Conservation (phyloP, 768 basidiomycete genomes). For the Podaxis sp. region DNA sequence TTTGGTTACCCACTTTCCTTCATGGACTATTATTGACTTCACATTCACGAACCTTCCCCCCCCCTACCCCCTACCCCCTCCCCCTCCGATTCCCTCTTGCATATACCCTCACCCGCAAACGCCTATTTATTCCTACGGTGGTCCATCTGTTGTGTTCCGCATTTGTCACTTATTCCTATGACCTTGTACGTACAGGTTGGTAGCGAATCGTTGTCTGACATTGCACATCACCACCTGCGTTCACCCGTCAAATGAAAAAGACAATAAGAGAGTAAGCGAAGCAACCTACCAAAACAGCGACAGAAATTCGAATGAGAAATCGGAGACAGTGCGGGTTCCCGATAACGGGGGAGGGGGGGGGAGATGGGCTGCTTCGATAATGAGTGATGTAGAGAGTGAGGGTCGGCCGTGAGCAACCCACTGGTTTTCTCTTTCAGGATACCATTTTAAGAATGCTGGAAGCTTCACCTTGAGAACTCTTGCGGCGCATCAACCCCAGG, state of each 20-base stretch:
- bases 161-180: conserved; percentile 14
- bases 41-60: conserved; percentile 20
- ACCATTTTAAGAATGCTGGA: conserved; percentile 1
- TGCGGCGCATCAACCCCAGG: neutral
- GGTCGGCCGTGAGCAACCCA: conserved; percentile 1
- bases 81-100: conserved; percentile 16
- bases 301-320: conserved; percentile 15
- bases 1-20: conserved; percentile 14
- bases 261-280: conserved; percentile 23
- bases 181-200: conserved; percentile 16
- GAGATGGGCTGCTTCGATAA: neutral
- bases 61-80: neutral
- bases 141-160: neutral
- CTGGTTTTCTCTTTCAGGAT: neutral
- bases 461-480: neutral
- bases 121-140: conserved; percentile 8
- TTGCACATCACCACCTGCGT: conserved; percentile 15
- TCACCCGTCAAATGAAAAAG: conserved; percentile 11
- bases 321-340: conserved; percentile 13
- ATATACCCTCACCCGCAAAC: conserved; percentile 20
- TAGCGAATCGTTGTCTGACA: conserved; percentile 19
- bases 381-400: neutral
- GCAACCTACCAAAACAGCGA: conserved; percentile 17
- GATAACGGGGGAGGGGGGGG: conserved; percentile 5
- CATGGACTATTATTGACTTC: conserved; percentile 21